Conservation (phyloP, 1,284 basidiomycete genomes). For the Cryptococcus jaspeensis region DNA sequence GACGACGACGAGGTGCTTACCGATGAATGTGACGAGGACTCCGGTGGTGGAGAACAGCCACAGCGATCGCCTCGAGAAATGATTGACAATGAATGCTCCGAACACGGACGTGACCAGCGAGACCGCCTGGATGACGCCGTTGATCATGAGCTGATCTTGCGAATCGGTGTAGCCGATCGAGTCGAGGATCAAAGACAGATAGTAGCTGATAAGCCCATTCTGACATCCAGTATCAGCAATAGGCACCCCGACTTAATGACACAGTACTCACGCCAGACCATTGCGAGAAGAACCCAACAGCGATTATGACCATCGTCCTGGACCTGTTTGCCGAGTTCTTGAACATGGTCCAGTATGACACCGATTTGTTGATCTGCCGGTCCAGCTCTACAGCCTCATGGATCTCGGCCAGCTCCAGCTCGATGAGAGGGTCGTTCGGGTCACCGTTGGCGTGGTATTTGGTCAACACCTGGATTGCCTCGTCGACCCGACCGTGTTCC, state of each 20-base stretch:
- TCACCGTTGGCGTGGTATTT: slow-evolving; percentile 60
- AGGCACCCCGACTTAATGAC: no score
- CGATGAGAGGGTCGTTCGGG: slow-evolving; percentile 42
- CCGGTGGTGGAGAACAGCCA: slow-evolving; percentile 58
- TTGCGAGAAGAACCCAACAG: slow-evolving; percentile 19
- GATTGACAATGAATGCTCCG: slow-evolving; percentile 37
- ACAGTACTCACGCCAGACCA: no score
- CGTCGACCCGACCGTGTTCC: slow-evolving; percentile 56
- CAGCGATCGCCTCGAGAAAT: slow-evolving; percentile 30
- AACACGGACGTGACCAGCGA: slow-evolving; percentile 44
- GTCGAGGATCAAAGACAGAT: slow-evolving; percentile 61
- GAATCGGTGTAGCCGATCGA: slow-evolving; percentile 58
- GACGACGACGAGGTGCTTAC: no score
- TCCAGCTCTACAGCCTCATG: slow-evolving; percentile 36
- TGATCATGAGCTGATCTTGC: slow-evolving; percentile 59
- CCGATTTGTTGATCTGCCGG: not conserved
- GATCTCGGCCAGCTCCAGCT: slow-evolving; percentile 50
- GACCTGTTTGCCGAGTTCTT: slow-evolving; percentile 12
- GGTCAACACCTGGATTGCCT: slow-evolving; percentile 65
- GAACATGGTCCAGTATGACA: slow-evolving; percentile 1
- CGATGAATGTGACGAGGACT: slow-evolving; percentile 61
- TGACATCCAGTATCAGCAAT: slow-evolving; percentile 7
- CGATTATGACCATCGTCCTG: slow-evolving; percentile 9
- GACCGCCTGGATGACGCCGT: slow-evolving; percentile 59
- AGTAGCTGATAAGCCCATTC: slow-evolving; percentile 66